A percentile compares a stretch with the other conserved stretches of the same genome.
Conservation (phyloP, 345 rosid genomes). For the Geranium rotundifolium region DNA sequence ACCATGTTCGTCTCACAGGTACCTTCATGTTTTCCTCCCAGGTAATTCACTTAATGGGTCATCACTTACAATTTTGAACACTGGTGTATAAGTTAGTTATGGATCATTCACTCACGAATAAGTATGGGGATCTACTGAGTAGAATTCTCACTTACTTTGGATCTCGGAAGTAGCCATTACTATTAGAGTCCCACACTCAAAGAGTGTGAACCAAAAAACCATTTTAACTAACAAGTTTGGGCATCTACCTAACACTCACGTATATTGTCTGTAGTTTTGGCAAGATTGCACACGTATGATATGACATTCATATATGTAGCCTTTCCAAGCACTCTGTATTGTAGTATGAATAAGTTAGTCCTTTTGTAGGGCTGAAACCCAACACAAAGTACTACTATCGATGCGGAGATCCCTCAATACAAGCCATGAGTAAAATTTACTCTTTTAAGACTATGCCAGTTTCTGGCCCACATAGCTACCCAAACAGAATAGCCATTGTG, state of each 20-base stretch:
- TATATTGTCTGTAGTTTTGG: too few relatives aligned
- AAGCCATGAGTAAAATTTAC: conserved; percentile 41
- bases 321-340: not conserved
- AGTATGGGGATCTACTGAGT: not conserved
- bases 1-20: conserved; percentile 68
- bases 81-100: not conserved
- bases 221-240: too few relatives aligned
- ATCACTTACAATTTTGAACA: not conserved
- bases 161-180: too few relatives aligned
- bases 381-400: conserved; percentile 42
- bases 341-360: not conserved
- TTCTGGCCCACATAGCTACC: conserved; percentile 39
- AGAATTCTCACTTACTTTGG: too few relatives aligned
- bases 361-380: conserved; percentile 51
- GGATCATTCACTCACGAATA: not conserved
- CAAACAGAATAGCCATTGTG: conserved; percentile 53
- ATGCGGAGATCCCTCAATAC: conserved; percentile 62
- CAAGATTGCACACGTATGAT: too few relatives aligned
- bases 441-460: conserved; percentile 68
- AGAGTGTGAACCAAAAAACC: too few relatives aligned
- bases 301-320: not conserved
- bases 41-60: not conserved
- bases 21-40: conserved; percentile 2
- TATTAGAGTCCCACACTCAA: too few relatives aligned
- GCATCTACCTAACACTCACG: too few relatives aligned